Conservation (phyloP, 148 eudicot species). For the Cornus kousa region DNA sequence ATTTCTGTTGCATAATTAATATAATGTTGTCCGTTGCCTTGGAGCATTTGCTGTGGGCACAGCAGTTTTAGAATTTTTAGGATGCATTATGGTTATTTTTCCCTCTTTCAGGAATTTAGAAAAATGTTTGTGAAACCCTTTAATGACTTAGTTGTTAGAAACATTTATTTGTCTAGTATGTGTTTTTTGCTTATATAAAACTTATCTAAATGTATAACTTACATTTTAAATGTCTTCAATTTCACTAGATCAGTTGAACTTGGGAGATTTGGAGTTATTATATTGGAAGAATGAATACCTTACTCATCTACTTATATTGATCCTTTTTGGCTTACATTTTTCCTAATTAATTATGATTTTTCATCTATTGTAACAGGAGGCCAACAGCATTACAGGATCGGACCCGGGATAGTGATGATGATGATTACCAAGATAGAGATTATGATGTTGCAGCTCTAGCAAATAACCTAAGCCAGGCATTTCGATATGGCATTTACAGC, state of each 20-base stretch:
- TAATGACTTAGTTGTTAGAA: too few relatives aligned
- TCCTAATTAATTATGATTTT: background rate
- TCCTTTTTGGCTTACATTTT: background rate
- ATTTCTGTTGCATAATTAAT: background rate
- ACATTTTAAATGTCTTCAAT: background rate
- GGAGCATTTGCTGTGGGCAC: background rate
- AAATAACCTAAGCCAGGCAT: conserved; percentile 89
- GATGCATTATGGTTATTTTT: too few relatives aligned
- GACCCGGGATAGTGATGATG: conserved; percentile 83
- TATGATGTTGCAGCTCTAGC: conserved; percentile 97
- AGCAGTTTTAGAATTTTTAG: background rate
- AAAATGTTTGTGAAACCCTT: too few relatives aligned
- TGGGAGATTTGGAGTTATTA: background rate
- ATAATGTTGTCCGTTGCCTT: background rate
- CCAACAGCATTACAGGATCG: conserved; percentile 83
- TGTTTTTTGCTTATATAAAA: too few relatives aligned
- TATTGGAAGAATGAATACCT: background rate
- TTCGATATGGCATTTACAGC: conserved; percentile 73
- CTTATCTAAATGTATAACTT: background rate
- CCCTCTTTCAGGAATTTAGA: too few relatives aligned
- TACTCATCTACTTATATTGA: background rate
- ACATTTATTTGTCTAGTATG: background rate
- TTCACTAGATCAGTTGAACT: background rate
- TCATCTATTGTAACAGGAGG: conserved; percentile 53
- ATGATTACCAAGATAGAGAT: conserved; percentile 97